These are phyloP conservation scores for Microsporum canis DNA, from an alignment of 2,329 filamentous ascomycete species.

Conservation along the genomic window DNA sequence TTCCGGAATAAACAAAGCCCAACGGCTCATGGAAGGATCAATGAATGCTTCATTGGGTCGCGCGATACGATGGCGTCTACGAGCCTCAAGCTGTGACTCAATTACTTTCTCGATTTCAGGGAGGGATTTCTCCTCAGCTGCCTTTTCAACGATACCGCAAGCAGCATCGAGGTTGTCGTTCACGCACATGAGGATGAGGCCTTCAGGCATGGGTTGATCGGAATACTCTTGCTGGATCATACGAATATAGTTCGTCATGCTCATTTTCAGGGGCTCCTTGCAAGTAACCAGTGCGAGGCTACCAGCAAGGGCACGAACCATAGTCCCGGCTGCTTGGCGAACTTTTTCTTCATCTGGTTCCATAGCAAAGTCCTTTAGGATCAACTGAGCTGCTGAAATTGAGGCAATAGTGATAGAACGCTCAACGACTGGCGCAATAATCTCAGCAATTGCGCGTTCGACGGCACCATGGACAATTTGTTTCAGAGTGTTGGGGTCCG, in stretches of 20 bases:
- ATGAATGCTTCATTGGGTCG: slow-evolving; percentile 76
- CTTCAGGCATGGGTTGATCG: slow-evolving; percentile 72
- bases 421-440: slow-evolving; percentile 94
- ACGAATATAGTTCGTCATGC: slow-evolving; percentile 96
- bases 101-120: slow-evolving; percentile 94
- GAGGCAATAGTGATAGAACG: slow-evolving; percentile 95
- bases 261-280: slow-evolving; percentile 90
- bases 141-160: slow-evolving; percentile 87
- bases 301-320: slow-evolving; percentile 89
- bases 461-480: slow-evolving; percentile 76
- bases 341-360: slow-evolving; percentile 83
- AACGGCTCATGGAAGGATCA: slow-evolving; percentile 69
- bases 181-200: slow-evolving; percentile 94
- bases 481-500: slow-evolving; percentile 52
- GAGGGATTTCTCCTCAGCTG: slow-evolving; percentile 83
- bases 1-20: slow-evolving; percentile 87
- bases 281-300: slow-evolving; percentile 94
- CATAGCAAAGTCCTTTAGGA: slow-evolving; percentile 91
- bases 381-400: slow-evolving; percentile 89
- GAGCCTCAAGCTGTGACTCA: slow-evolving; percentile 63
- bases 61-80: slow-evolving; percentile 62
- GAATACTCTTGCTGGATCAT: slow-evolving; percentile 57
- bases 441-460: slow-evolving; percentile 83
- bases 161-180: slow-evolving; percentile 94
- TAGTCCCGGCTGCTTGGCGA: slow-evolving; percentile 74